phyloP scores from a whole-genome alignment of 345 rosid genomes.

The Corchorus olitorius region DNA sequence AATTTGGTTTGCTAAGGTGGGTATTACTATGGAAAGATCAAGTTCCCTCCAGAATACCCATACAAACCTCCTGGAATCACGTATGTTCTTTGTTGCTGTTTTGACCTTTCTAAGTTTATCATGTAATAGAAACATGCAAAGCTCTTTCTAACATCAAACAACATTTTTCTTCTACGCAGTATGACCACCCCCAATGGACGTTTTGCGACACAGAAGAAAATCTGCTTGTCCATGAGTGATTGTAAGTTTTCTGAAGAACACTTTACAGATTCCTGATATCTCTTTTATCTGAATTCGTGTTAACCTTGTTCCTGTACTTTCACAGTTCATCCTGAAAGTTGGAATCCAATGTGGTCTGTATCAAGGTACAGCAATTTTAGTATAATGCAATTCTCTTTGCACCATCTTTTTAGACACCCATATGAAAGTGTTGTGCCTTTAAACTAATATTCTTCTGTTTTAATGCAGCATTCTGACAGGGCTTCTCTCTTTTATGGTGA shows the following conservation, averaged over 20 bases:
- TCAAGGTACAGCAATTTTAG: slow-evolving; percentile 61
- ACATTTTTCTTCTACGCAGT: slow-evolving; percentile 35
- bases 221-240: slow-evolving; percentile 98
- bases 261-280: slow-evolving; percentile 10
- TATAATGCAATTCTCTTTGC: slow-evolving; percentile 12
- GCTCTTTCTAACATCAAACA: not conserved
- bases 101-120: slow-evolving; percentile 9
- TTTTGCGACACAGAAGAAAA: slow-evolving; percentile 93
- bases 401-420: not conserved
- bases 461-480: slow-evolving; percentile 96
- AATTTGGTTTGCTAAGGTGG: slow-evolving; percentile 50
- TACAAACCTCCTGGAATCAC: slow-evolving; percentile 98
- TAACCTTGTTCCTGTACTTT: slow-evolving; percentile 23
- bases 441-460: slow-evolving; percentile 25
- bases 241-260: slow-evolving; percentile 54
- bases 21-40: slow-evolving; percentile 93
- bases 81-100: slow-evolving; percentile 43
- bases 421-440: slow-evolving; percentile 3
- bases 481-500: slow-evolving; percentile 97
- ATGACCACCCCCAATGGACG: slow-evolving; percentile 99
- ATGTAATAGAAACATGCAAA: not conserved
- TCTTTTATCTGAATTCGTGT: slow-evolving; percentile 11
- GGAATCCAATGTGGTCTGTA: slow-evolving; percentile 99
- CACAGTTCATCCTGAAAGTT: slow-evolving; percentile 99
- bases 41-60: slow-evolving; percentile 97